phyloP scores from a whole-genome alignment of 352 stramenopile species.

The Pythium phragmitis region DNA sequence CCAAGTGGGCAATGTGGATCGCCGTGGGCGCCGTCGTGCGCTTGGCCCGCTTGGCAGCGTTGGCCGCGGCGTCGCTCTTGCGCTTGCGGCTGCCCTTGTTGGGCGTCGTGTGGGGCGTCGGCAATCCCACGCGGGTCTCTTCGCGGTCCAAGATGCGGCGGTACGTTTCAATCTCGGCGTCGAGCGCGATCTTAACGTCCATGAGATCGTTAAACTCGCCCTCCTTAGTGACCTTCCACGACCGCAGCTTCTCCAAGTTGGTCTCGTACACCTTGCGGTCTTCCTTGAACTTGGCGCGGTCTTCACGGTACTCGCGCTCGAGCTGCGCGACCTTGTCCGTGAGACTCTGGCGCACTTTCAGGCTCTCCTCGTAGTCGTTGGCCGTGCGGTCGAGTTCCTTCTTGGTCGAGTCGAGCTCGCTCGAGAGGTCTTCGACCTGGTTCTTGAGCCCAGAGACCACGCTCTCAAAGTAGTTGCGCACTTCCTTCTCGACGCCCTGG shows the following conservation, averaged over 20 bases:
- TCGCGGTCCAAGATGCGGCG: constrained; percentile 80
- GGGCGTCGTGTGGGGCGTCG: constrained; percentile 50
- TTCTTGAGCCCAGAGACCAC: constrained; percentile 49
- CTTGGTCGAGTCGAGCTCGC: constrained; percentile 68
- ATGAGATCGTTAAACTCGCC: constrained; percentile 86
- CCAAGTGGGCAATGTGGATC: constrained; percentile 60
- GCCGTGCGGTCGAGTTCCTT: constrained; percentile 74
- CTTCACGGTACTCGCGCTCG: constrained; percentile 75
- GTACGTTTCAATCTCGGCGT: constrained; percentile 80
- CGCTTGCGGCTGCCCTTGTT: constrained; percentile 53
- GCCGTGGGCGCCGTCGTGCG: constrained; percentile 33
- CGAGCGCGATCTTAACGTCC: constrained; percentile 83
- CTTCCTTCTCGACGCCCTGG: constrained; percentile 67
- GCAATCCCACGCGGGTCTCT: constrained; percentile 60
- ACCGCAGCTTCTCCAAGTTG: constrained; percentile 65
- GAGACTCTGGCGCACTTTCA: constrained; percentile 65
- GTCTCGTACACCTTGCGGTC: constrained; percentile 74
- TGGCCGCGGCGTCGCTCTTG: constrained; percentile 43
- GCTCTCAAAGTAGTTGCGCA: constrained; percentile 69
- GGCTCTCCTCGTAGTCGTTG: constrained; percentile 79
- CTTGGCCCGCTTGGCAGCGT: constrained; percentile 48
- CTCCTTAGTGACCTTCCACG: constrained; percentile 72
- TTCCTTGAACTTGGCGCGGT: constrained; percentile 73
- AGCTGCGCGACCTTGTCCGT: constrained; percentile 81
- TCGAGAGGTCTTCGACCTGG: constrained; percentile 61